Base-by-base conservation (phyloP, 2,329 filamentous ascomycete species). In the Nigrograna mackinnonii region DNA sequence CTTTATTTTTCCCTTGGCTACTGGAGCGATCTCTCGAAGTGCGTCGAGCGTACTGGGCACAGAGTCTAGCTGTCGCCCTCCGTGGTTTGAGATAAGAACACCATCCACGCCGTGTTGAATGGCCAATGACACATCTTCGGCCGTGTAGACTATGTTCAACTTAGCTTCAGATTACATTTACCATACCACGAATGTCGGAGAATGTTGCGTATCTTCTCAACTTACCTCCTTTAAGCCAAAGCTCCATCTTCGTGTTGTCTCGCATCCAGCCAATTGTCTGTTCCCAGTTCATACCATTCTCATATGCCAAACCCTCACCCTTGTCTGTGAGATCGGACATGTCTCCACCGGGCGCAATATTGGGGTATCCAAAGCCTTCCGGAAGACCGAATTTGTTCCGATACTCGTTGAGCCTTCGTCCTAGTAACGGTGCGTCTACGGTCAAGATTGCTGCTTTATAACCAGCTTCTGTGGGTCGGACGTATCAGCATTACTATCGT, bases 61-160 rank as follows among this genome's bases (percentile, higher is more conserved):
- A n/a, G 43, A 45, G 46, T 78, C 74, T 32, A 77, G 60, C 52
- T 75, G 74, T 13, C 76, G 60, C 1, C 76, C 76, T 12, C 76
- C 76, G 47, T 79, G 76, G 48, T 79, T 79, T 24, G 66, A 71
- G 12, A 79, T 52, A 20, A 77, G 47, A 17, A 79, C 69, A 3
- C 74, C 76, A 26, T 73, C 61, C 32, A 70, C 58, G 7, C 68
- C 73, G 13, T 65, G 47, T 26, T 68, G 57, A 6, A 68, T 54
- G 13, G 72, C 73, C 38, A 70, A 49, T 18, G 57, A 60, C 18
- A 68, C 69, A 41, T 72, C 69, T 39, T 64, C 66, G 22, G 61
- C 67, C n/a, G 54, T 53, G 47, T 70, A 67, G 2, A 72, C 53
- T 28, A 50, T 3, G 1, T n/a, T n/a, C n/a, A n/a, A n/a, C n/a